phyloP scores from a whole-genome alignment of 2,329 filamentous ascomycete genomes.

The Botryotinia calthae region DNA sequence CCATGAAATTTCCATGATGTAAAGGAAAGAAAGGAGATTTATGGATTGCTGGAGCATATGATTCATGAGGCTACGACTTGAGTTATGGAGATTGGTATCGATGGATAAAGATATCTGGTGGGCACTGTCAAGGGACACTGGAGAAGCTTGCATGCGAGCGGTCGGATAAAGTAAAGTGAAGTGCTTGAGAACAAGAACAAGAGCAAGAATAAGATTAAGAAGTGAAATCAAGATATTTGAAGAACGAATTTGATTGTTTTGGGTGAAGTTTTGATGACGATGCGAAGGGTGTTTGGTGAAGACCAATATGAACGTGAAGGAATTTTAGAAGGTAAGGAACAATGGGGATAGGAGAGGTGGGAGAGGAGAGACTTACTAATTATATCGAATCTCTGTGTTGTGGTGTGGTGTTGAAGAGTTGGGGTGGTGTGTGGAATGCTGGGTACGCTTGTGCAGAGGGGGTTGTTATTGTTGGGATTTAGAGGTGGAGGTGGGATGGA shows the following conservation, averaged over 20 bases:
- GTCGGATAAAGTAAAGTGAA: conserved; percentile 18
- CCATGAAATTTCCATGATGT: conserved; percentile 14
- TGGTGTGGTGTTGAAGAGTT: too few relatives aligned
- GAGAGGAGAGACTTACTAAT: too few relatives aligned
- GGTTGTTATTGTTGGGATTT: too few relatives aligned
- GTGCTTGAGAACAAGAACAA: conserved; percentile 13
- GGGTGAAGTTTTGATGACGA: not conserved
- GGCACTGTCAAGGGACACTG: conserved; percentile 17
- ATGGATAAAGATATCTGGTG: conserved; percentile 18
- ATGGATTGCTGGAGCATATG: conserved; percentile 19
- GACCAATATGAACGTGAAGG: not conserved
- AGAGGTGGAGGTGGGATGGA: too few relatives aligned
- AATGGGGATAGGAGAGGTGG: not conserved
- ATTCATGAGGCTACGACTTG: conserved; percentile 21
- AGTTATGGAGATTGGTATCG: conserved; percentile 18
- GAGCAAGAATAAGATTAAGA: not conserved
- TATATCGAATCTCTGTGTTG: too few relatives aligned
- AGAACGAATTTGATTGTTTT: not conserved
- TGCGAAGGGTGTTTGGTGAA: not conserved
- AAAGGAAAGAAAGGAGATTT: conserved; percentile 19
- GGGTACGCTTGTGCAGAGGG: too few relatives aligned
- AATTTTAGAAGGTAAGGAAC: not conserved
- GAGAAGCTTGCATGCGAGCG: conserved; percentile 12
- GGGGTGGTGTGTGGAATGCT: too few relatives aligned
- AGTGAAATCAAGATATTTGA: conserved; percentile 6